These are phyloP conservation scores for Entomortierella parvispora DNA, from an alignment of 192 early-diverging fungal species.

Conservation along the genomic window DNA sequence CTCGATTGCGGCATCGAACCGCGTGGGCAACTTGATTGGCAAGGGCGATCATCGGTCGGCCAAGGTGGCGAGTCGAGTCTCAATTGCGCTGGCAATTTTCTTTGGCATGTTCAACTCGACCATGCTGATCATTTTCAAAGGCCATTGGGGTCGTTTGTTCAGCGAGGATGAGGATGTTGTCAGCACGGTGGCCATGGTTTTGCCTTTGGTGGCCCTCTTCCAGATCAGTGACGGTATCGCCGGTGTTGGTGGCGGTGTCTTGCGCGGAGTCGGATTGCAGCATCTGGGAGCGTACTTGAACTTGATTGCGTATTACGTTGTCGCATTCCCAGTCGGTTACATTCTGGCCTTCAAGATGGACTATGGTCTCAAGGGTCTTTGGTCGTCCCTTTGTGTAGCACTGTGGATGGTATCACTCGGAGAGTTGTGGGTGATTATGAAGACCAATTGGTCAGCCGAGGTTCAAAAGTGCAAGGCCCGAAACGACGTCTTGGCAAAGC, in stretches of 20 bases:
- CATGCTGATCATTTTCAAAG: conserved; percentile 56
- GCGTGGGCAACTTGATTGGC: conserved; percentile 81
- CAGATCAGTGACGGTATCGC: conserved; percentile 73
- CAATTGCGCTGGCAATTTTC: conserved; percentile 56
- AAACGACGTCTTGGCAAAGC: conserved; percentile 12
- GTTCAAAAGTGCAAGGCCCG: conserved; percentile 23
- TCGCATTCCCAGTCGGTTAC: conserved; percentile 70
- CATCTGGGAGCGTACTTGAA: conserved; percentile 65
- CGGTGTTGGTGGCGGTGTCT: conserved; percentile 66
- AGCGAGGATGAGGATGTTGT: conserved; percentile 74
- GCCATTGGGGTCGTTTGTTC: conserved; percentile 67
- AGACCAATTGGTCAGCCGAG: conserved; percentile 39
- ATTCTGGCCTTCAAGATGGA: conserved; percentile 59
- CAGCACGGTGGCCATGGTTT: conserved; percentile 68
- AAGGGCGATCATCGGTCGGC: conserved; percentile 56
- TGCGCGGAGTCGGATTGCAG: conserved; percentile 79
- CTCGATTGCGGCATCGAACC: conserved; percentile 77
- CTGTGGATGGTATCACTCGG: conserved; percentile 32
- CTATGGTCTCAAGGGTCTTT: conserved; percentile 66
- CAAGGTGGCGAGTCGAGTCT: conserved; percentile 53
- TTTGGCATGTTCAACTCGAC: conserved; percentile 61
- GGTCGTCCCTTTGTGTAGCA: conserved; percentile 63
- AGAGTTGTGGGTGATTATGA: conserved; percentile 30
- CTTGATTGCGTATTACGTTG: conserved; percentile 67
- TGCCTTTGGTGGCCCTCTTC: conserved; percentile 80